A percentile compares a stretch with the other conserved stretches of the same genome.
These are phyloP conservation scores for Xylaria sp. DNA, from an alignment of 2,329 filamentous ascomycete genomes.

Conservation along the genomic window DNA sequence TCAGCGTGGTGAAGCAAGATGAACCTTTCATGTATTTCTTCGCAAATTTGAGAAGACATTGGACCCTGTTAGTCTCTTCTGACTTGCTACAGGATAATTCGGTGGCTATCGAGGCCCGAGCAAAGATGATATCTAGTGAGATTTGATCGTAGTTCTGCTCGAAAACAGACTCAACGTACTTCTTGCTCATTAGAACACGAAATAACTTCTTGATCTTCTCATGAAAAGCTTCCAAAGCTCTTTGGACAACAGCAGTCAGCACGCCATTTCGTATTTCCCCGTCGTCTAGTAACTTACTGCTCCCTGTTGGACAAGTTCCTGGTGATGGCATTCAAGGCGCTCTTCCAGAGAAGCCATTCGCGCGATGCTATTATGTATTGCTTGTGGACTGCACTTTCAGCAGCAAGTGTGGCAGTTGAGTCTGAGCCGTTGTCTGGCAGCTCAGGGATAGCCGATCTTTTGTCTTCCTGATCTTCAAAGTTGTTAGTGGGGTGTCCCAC, in stretches of 20 bases:
- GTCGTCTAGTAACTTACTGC: conserved; percentile 16
- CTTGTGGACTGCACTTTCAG: background rate
- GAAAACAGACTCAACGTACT: conserved; percentile 5
- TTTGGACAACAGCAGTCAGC: conserved; percentile 19
- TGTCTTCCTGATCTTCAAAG: background rate
- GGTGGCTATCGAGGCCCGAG: background rate
- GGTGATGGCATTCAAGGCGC: background rate
- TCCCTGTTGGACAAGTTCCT: conserved; percentile 1
- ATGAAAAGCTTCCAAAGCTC: conserved; percentile 7
- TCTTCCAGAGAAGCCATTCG: conserved; percentile 19
- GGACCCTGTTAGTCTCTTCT: conserved; percentile 23
- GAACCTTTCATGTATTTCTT: conserved; percentile 52
- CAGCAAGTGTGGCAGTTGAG: background rate
- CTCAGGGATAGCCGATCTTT: background rate
- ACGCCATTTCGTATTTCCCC: background rate
- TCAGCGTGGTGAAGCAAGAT: conserved; percentile 61
- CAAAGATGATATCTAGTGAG: conserved; percentile 17
- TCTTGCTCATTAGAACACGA: background rate
- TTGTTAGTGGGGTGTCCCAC: conserved; percentile 28
- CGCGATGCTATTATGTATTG: conserved; percentile 15
- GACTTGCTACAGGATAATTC: background rate
- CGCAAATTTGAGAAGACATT: conserved; percentile 53
- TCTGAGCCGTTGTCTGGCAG: background rate
- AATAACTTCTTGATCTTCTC: conserved; percentile 20
- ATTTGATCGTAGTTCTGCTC: conserved; percentile 28